Percentiles rank a stretch among this genome's conserved stretches.
phyloP scores from a whole-genome alignment of 768 basidiomycete genomes.

The Mycena rosella region DNA sequence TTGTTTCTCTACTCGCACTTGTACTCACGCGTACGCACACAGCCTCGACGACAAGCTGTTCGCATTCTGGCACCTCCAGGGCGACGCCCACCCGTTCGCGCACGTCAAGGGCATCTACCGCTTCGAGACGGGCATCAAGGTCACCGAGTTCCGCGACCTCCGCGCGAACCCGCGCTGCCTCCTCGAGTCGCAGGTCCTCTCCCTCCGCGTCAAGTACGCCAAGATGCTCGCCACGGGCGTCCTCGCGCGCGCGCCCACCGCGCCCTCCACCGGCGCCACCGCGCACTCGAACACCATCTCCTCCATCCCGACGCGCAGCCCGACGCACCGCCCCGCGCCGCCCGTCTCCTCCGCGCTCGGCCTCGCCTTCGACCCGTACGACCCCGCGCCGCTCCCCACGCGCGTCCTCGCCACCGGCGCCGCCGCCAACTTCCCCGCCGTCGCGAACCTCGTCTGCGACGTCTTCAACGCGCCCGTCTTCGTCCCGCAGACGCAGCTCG shows the following conservation, averaged over 20 bases:
- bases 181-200: conserved; percentile 83
- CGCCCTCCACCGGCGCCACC: conserved; percentile 59
- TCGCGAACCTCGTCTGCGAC: conserved; percentile 84
- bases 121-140: conserved; percentile 90
- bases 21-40: conserved; percentile 42
- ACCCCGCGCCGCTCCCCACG: conserved; percentile 71
- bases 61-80: conserved; percentile 89
- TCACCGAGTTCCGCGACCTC: conserved; percentile 89
- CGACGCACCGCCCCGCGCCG: conserved; percentile 45
- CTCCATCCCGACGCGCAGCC: conserved; percentile 47
- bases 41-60: conserved; percentile 95
- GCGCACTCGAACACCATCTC: conserved; percentile 47
- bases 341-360: conserved; percentile 62
- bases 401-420: conserved; percentile 82
- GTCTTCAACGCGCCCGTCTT: conserved; percentile 87
- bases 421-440: conserved; percentile 86
- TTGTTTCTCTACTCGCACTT: neutral
- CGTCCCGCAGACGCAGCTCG: conserved; percentile 80
- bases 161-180: conserved; percentile 91
- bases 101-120: conserved; percentile 89
- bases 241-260: conserved; percentile 53
- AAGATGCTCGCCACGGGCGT: conserved; percentile 78
- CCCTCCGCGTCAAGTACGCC: conserved; percentile 87
- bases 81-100: conserved; percentile 79
- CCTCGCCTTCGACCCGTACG: conserved; percentile 84